Evolutionary conservation across 805 yeast species (phyloP), one percentile per base, ranked within the genome.

Genomic region (Yarrowia bubula): DNA sequence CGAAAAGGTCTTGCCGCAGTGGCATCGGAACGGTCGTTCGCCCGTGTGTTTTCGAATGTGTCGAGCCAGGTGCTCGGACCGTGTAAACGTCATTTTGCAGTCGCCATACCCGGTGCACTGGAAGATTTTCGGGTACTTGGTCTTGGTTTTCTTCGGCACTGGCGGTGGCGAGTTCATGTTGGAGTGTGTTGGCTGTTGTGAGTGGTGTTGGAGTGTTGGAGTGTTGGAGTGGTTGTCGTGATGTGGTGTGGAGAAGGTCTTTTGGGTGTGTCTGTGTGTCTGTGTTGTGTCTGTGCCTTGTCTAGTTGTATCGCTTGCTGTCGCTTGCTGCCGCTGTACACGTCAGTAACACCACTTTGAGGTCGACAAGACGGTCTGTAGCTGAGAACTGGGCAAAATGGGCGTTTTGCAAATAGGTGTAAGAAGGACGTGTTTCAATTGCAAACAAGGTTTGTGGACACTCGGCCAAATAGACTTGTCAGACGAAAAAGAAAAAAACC

Each of bases 11-110:
- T 92, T 86, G 38, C 86, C 79, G 74, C 88, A 88, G 57, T 87
- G 88, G 75, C 98, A 92, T 64, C 89, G 85, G 74, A 91, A 92
- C 2, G 98, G 98, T 66, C 96, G 80, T 75, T 92, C 98, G 47
- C 97, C 98, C 0, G 97, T 92, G 74, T 92, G 98, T 71, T 92
- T 92, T 66, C 97, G 79, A 64, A 92, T 88, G 77, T 92, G 98
- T 66, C 98, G 81, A 1, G 97, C 96, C 70, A 92, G 81, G 76
- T 92, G 98, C 74, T 92, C 98, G 8, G 95, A 87, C 58, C 98
- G 80, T 2, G 96, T 89, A 75, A 92, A 92, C 7, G 92, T 83
- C 96, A 92, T 92, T 65, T 79, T 80, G 76, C 98, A 92, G 69
- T 88, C 92, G 18, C 90, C 90, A 73, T 83, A 92, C 2, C 96